Evolutionary conservation across 306 rosid genomes (phyloP).

Genomic region (Lathyrus tuberosus): DNA sequence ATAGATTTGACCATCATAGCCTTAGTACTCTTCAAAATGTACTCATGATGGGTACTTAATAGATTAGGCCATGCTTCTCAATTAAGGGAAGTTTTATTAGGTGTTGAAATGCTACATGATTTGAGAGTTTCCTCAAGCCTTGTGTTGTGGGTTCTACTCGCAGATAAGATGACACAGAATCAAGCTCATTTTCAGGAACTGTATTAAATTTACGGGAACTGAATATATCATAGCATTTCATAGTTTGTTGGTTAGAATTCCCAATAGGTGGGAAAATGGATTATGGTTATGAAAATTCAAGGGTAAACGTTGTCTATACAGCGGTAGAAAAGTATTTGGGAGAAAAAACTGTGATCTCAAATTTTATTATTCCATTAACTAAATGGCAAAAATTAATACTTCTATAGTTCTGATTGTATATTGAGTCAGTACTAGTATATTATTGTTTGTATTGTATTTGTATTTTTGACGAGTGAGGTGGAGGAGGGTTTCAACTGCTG

Average conservation of each 20-base stretch:
- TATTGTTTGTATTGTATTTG: not conserved
- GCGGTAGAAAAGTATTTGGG: not conserved
- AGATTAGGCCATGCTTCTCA: not conserved
- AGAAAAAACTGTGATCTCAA: not conserved
- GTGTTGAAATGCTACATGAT: conserved; percentile 3
- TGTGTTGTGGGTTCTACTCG: not conserved
- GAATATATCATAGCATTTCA: not conserved
- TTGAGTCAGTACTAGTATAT: not conserved
- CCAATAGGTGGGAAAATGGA: not conserved
- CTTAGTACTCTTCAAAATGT: not conserved
- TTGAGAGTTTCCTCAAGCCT: not conserved
- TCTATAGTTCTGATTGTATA: not conserved
- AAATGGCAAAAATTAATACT: not conserved
- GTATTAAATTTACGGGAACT: not conserved
- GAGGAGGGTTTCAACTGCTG: conserved; percentile 17
- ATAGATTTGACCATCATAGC: not conserved
- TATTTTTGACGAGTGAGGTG: not conserved
- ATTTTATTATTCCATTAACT: not conserved
- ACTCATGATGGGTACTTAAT: not conserved
- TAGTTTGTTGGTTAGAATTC: not conserved
- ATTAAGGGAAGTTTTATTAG: not conserved
- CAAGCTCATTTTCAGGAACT: not conserved
- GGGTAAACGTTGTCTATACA: not conserved
- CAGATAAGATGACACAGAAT: not conserved
- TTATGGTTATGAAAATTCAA: not conserved